A percentile compares a stretch with the other conserved stretches of the same genome.
Evolutionary conservation across 441 rosid species (phyloP).

Genomic region (Erodium trifolium): DNA sequence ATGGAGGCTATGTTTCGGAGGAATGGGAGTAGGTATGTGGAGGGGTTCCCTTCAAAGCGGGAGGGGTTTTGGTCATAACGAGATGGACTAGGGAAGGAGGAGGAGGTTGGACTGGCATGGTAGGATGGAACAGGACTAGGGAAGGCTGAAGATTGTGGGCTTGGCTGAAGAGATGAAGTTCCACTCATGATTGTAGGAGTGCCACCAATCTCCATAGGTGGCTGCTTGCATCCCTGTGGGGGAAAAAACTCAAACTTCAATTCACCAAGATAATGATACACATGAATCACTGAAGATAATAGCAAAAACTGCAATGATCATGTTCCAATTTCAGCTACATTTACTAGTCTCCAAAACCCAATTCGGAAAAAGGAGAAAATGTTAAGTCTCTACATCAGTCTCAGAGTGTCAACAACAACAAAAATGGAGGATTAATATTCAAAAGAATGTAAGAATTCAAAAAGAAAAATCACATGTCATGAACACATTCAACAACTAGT

Average conservation of each 20-base stretch:
- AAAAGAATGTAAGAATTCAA: background rate
- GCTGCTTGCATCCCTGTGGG: slow-evolving; percentile 67
- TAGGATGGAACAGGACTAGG: slow-evolving; percentile 71
- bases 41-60: slow-evolving; percentile 22
- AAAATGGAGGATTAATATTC: background rate
- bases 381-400: background rate
- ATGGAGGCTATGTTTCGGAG: slow-evolving; percentile 50
- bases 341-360: background rate
- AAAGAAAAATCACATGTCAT: background rate
- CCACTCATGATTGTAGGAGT: slow-evolving; percentile 51
- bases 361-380: background rate
- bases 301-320: too few species aligned
- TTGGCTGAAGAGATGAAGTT: slow-evolving; percentile 71
- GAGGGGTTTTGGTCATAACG: slow-evolving; percentile 28
- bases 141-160: slow-evolving; percentile 80
- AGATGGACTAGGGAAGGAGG: slow-evolving; percentile 60
- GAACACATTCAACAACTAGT: background rate
- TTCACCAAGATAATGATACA: background rate
- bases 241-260: background rate
- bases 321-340: too few species aligned
- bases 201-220: slow-evolving; percentile 36
- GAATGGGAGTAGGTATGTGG: slow-evolving; percentile 50
- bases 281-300: too few species aligned
- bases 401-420: background rate
- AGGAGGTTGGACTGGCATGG: slow-evolving; percentile 56